Percentiles rank a stretch among this genome's conserved stretches.
Evolutionary conservation across 768 basidiomycete species (phyloP).

Genomic region (Russula griseocarnosa): DNA sequence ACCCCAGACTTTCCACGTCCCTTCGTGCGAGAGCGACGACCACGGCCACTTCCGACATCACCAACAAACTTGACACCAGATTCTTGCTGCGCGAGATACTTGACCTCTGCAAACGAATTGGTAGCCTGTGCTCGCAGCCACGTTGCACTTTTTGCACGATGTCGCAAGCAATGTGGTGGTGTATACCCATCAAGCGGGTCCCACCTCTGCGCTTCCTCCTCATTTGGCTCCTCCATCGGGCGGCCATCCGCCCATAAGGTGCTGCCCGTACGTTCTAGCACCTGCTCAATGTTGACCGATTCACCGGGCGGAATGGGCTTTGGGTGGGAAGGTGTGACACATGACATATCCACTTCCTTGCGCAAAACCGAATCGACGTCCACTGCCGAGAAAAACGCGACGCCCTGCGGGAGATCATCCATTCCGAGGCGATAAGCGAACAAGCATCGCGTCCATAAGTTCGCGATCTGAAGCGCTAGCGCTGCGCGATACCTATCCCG

Average conservation of each 20-base stretch:
- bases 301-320: constrained; percentile 82
- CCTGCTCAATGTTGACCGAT: constrained; percentile 63
- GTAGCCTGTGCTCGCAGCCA: constrained; percentile 80
- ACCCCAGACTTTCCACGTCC: background rate
- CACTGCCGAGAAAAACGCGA: constrained; percentile 96
- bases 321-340: constrained; percentile 90
- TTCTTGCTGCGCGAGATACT: constrained; percentile 55
- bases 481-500: constrained; percentile 88
- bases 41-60: constrained; percentile 32
- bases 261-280: constrained; percentile 64
- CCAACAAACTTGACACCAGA: constrained; percentile 41
- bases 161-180: constrained; percentile 56
- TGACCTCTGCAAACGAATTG: constrained; percentile 65
- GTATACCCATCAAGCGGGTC: constrained; percentile 45
- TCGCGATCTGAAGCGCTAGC: constrained; percentile 89
- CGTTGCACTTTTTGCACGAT: constrained; percentile 57
- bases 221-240: constrained; percentile 44
- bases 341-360: constrained; percentile 96
- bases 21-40: constrained; percentile 30
- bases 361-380: constrained; percentile 87
- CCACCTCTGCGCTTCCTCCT: constrained; percentile 33
- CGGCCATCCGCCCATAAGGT: constrained; percentile 58
- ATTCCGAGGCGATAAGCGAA: constrained; percentile 93
- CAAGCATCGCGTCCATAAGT: constrained; percentile 88
- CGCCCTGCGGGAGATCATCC: constrained; percentile 92